Evolutionary conservation across 331 rosid species (phyloP), one percentile per base, ranked within the genome.

Genomic region (Spiraea crenata): DNA sequence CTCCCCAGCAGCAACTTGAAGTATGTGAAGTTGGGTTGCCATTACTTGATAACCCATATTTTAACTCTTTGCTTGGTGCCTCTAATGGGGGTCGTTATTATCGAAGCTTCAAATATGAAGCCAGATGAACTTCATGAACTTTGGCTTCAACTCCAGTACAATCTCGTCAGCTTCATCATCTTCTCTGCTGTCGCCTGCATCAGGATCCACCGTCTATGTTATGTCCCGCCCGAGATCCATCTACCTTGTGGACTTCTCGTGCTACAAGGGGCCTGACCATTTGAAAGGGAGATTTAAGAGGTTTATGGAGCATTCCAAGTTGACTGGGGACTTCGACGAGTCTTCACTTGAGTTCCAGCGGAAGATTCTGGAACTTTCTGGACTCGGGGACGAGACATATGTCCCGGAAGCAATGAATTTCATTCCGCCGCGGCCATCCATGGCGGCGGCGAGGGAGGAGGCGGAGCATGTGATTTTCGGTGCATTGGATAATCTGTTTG

Each of bases 391-490:
- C 39, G 85, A 89, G 48, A 91, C 93, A 1, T 84, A 75, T 37
- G 69, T 73, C 16, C 97, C 96, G 0, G 85, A 80, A 73, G 85
- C 86, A 12, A 38, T 87, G 82, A 83, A 82, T 50, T 12, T 0
- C 15, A n/a, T 82, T 37, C 96, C 90, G 5, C 85, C 92, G 0
- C 74, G 76, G 7, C 85, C 83, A 2, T 66, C 86, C 0, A 80
- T 89, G 88, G 85, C 74, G 1, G 70, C 85, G 0, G 92, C 98
- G 0, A 83, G 95, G 3, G 89, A 78, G 61, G 93, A 92, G 68
- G 88, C 89, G 1, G 77, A 87, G 80, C 83, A 80, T 64, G 90
- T 89, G 4, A 85, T 89, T 82, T 89, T 73, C 38, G 89, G 90
- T 39, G 89, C 87, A 0, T 70, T 92, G 52, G 95, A 89, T 59